Base-by-base conservation (phyloP, 2,329 filamentous ascomycete species). In the Aspergillus sp. region DNA sequence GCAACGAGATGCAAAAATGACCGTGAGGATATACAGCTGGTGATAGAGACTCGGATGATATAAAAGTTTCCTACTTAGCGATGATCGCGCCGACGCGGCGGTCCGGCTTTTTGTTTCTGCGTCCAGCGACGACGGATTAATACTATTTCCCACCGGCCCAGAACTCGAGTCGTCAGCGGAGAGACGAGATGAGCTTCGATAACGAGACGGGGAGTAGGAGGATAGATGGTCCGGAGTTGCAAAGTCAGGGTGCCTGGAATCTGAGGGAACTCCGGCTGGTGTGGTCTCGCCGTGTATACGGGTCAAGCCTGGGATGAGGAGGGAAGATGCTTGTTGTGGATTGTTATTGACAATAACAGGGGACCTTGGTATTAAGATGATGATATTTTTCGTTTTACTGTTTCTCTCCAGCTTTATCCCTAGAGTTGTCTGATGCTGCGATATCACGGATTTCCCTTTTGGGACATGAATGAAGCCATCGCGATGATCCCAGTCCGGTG, bases 31-130 rank as follows among this genome's bases (percentile, higher is more conserved):
- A 42, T 37, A 42, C 48, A 49, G 49, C 44, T 42, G 50, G 44
- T 51, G 46, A 43, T 43, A 44, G 48, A 19, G 48, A 49, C 49
- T 55, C 47, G 49, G 47, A 51, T 51, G 47, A 43, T 43, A 43
- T 59, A 63, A 53, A 60, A 53, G 58, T 60, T 61, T 53, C 58
- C 58, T 63, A 55, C 49, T 59, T 54, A 41, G 49, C 56, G 60
- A 60, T 65, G 58, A 63, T 66, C 58, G 55, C 50, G 55, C 57
- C 56, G 54, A 54, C 53, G 61, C 65, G 64, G 65, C 64, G 63
- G 56, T 46, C 60, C 62, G 65, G 65, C 63, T 57, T 67, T 68
- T 68, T 62, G 62, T 68, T 68, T 68, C 65, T 68, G 65, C 65
- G 65, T 64, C 55, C 60, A 56, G 57, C 57, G 58, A 59, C 65